Evolutionary conservation across 441 rosid genomes (phyloP), one percentile per base, ranked within the genome.

Genomic region (Euphorbia schlechtendalii): DNA sequence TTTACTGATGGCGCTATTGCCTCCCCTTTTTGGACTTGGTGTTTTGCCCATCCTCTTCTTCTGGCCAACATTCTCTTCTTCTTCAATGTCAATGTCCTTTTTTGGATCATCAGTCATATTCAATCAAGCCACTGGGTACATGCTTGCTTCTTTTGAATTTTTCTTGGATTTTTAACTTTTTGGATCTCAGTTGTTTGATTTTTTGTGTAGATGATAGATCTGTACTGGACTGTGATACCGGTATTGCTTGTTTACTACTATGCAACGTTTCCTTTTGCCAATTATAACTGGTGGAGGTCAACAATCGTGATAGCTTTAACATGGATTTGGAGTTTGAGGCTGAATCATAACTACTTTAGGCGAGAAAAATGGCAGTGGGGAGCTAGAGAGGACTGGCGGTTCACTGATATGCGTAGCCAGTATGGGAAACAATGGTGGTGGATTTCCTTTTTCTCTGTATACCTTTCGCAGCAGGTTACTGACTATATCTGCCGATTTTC

Each of bases 361-460:
- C 88, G 99, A 46, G 99, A 90, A 74, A 90, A 86, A 18, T 90
- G 99, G 97, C 85, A 84, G 72, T 93, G 90, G 92, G 97, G 99
- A 27, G 96, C 90, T 56, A 81, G 93, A 70, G 99, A 93, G 57
- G 97, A 93, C 71, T 90, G 97, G 97, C 75, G 99, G 56, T 93
- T 90, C 79, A 74, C 76, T 30, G 96, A 90, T 64, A 76, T 93
- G 86, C 70, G 93, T 20, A 72, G 71, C 21, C 90, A 89, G 68
- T 89, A 90, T 46, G 99, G 96, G 38, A 86, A 78, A 41, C 83
- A 82, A 36, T 93, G 99, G 99, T 88, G 95, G 86, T 93, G 95
- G 97, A 70, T 88, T 57, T 93, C 97, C 32, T 93, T 93, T 77
- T 90, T 93, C 71, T 75, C 93, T n/a, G 89, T 93, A 24, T 93